Conservation (phyloP, 2,329 filamentous ascomycete genomes). For the Ophiocordyceps camponoti-leonardi region DNA sequence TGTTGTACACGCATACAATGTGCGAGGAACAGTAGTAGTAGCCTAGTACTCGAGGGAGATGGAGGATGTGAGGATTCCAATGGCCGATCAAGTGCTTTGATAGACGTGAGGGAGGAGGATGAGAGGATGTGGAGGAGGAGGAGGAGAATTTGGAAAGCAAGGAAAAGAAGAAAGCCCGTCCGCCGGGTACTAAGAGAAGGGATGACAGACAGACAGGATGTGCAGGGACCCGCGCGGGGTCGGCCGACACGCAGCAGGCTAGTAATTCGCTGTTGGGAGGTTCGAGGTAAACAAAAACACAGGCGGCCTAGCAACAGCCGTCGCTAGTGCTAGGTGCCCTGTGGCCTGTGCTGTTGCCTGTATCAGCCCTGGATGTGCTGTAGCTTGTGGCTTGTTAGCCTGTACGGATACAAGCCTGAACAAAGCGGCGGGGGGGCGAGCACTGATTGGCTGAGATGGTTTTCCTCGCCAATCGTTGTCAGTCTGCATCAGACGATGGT, state of each 20-base stretch:
- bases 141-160: no score
- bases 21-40: neutral
- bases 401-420: no score
- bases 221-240: neutral
- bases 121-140: neutral
- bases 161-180: no score
- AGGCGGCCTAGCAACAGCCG: conserved; percentile 16
- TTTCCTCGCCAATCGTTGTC: no score
- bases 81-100: neutral
- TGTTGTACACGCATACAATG: neutral
- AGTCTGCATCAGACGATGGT: no score
- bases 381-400: no score
- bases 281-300: conserved; percentile 17
- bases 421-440: neutral
- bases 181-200: neutral
- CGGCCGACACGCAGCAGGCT: neutral
- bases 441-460: conserved; percentile 8
- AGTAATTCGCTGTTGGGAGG: neutral
- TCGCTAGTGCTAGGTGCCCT: no score
- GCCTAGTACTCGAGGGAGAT: neutral
- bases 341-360: no score
- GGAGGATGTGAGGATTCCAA: neutral
- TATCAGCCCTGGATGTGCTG: no score
- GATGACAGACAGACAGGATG: neutral
- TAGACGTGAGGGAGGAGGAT: neutral